A percentile compares a stretch with the other conserved stretches of the same genome.
Evolutionary conservation across 2,329 filamentous ascomycete genomes (phyloP).

Genomic region (Zasmidium angulare): DNA sequence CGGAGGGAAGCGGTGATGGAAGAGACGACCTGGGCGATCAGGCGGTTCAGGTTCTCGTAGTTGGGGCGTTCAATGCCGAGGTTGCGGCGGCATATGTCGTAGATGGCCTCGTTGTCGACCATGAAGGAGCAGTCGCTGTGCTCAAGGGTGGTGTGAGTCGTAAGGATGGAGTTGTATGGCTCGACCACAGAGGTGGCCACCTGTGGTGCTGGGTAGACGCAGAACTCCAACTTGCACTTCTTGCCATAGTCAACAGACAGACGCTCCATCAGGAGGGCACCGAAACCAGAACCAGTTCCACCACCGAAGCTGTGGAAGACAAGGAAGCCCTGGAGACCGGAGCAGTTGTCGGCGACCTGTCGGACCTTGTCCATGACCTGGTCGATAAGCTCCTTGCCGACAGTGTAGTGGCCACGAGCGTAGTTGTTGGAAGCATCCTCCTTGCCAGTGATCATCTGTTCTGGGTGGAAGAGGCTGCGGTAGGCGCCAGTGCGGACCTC

Average conservation of each 20-base stretch:
- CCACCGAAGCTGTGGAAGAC: slow-evolving; percentile 99
- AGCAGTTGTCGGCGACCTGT: slow-evolving; percentile 95
- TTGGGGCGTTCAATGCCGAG: slow-evolving; percentile 95
- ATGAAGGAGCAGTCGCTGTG: slow-evolving; percentile 99
- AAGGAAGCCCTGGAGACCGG: slow-evolving; percentile 96
- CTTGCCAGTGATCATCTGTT: slow-evolving; percentile 99
- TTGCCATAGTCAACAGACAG: slow-evolving; percentile 99
- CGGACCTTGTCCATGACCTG: slow-evolving; percentile 97
- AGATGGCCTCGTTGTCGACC: slow-evolving; percentile 99
- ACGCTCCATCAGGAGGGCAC: slow-evolving; percentile 97
- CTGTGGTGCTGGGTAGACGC: slow-evolving; percentile 96
- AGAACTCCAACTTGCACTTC: slow-evolving; percentile 99
- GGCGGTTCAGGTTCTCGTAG: slow-evolving; percentile 98
- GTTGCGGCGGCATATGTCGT: slow-evolving; percentile 98
- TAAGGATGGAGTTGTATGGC: slow-evolving; percentile 99
- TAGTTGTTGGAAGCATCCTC: slow-evolving; percentile 99
- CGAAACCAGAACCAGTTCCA: slow-evolving; percentile 97
- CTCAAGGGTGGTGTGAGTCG: slow-evolving; percentile 97
- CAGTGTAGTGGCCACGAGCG: slow-evolving; percentile 98
- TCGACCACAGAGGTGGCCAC: slow-evolving; percentile 97
- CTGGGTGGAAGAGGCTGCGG: slow-evolving; percentile 95
- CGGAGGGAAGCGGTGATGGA: slow-evolving; percentile 98
- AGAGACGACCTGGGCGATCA: slow-evolving; percentile 98
- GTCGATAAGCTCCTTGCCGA: slow-evolving; percentile 99
- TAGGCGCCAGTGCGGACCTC: slow-evolving; percentile 98